Percentiles rank a stretch among this genome's conserved stretches.
phyloP scores from a whole-genome alignment of 768 basidiomycete genomes.

The Royoungia palumana region DNA sequence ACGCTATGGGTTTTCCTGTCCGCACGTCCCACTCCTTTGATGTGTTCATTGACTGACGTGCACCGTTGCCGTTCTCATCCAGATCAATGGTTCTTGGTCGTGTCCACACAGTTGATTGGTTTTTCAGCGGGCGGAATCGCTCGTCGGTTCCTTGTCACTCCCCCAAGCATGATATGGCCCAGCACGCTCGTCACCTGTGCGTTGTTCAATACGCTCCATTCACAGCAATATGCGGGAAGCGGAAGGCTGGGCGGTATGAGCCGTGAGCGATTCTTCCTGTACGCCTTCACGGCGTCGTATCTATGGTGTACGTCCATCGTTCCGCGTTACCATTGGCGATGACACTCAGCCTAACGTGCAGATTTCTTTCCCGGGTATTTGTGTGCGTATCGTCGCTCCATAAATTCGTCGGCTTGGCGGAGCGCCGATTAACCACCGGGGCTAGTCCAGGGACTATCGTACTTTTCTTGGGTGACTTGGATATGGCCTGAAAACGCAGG shows the following conservation, averaged over 20 bases:
- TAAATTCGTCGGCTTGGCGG: not conserved
- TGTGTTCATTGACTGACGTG: constrained; percentile 1
- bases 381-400: constrained; percentile 24
- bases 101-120: constrained; percentile 74
- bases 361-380: constrained; percentile 47
- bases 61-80: constrained; percentile 17
- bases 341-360: constrained; percentile 13
- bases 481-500: constrained; percentile 47
- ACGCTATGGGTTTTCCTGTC: constrained; percentile 57
- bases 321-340: not conserved
- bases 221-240: constrained; percentile 60
- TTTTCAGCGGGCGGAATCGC: constrained; percentile 79
- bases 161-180: constrained; percentile 67
- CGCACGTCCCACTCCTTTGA: constrained; percentile 13
- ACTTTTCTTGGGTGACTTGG: constrained; percentile 60
- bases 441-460: constrained; percentile 46
- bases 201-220: constrained; percentile 75
- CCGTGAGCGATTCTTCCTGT: constrained; percentile 76
- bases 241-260: constrained; percentile 61
- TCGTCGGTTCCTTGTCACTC: constrained; percentile 71
- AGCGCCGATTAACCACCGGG: constrained; percentile 18
- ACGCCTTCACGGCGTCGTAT: constrained; percentile 53
- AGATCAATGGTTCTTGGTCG: constrained; percentile 80
- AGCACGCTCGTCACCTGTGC: constrained; percentile 71
- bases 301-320: constrained; percentile 50